Conservation (phyloP, 75 land plant species). For the Sequoiadendron giganteum region DNA sequence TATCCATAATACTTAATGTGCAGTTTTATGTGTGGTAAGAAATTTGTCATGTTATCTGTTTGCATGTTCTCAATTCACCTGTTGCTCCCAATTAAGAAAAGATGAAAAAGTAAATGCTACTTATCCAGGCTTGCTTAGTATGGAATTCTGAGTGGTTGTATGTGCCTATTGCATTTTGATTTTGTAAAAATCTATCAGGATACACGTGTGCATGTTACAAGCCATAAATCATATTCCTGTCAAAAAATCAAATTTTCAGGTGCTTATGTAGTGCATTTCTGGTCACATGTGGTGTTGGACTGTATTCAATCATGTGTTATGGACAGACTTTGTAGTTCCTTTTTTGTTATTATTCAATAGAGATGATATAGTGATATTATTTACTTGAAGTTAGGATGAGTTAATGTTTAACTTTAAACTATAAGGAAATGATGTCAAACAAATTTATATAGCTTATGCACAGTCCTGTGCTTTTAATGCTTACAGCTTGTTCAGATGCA, state of each 20-base stretch:
- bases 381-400: not conserved
- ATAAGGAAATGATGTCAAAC: not conserved
- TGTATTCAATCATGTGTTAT: not conserved
- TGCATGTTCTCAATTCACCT: not conserved
- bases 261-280: not conserved
- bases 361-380: not conserved
- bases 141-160: not conserved
- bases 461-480: not conserved
- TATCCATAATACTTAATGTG: conserved; percentile 71
- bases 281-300: not conserved
- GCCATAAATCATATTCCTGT: not conserved
- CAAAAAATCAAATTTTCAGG: not conserved
- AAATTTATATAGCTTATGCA: not conserved
- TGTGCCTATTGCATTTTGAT: not conserved
- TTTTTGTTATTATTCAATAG: not conserved
- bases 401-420: not conserved
- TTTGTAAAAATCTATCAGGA: not conserved
- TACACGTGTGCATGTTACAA: not conserved
- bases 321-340: not conserved
- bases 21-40: conserved; percentile 80
- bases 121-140: not conserved
- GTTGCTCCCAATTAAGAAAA: not conserved
- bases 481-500: not conserved
- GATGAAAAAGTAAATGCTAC: not conserved
- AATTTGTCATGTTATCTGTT: not conserved